These are phyloP conservation scores for Delonix regia DNA, from an alignment of 306 rosid genomes.

Conservation along the genomic window DNA sequence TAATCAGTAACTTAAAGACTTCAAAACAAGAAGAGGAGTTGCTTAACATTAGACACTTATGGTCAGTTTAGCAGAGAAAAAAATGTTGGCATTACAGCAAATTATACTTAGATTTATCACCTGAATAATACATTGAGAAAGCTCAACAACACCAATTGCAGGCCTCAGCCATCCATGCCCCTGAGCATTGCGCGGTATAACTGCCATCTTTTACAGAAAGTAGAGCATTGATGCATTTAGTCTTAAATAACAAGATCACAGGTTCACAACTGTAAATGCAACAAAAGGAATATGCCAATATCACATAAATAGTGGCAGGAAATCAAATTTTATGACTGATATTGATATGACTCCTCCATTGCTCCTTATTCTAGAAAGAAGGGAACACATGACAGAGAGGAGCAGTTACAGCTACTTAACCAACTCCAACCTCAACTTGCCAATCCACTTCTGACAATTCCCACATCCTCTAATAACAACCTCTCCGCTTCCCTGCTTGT, in stretches of 20 bases:
- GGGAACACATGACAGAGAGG: too few relatives aligned
- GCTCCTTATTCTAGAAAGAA: too few relatives aligned
- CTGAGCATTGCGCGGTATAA: conserved; percentile 89
- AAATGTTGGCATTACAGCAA: neutral
- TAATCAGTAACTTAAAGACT: conserved; percentile 16
- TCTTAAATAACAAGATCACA: conserved; percentile 24
- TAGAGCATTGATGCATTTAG: conserved; percentile 31
- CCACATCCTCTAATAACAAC: too few relatives aligned
- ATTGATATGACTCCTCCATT: too few relatives aligned
- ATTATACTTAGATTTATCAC: conserved; percentile 47
- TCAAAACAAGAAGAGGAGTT: conserved; percentile 3
- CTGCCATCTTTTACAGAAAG: conserved; percentile 75
- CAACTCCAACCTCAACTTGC: too few relatives aligned
- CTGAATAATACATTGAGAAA: conserved; percentile 96
- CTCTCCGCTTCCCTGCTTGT: too few relatives aligned
- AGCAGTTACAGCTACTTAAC: too few relatives aligned
- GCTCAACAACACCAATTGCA: conserved; percentile 94
- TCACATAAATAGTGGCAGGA: conserved; percentile 10
- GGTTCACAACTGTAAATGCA: conserved; percentile 27
- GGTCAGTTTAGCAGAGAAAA: conserved; percentile 1
- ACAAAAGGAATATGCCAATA: conserved; percentile 10
- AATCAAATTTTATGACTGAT: conserved; percentile 12
- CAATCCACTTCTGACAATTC: too few relatives aligned
- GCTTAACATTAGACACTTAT: neutral
- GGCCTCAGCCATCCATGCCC: conserved; percentile 99